Percentiles rank a stretch among this genome's conserved stretches.
These are phyloP conservation scores for Deuterostichococcus epilithicus DNA, from an alignment of 139 green algal species.

Conservation along the genomic window DNA sequence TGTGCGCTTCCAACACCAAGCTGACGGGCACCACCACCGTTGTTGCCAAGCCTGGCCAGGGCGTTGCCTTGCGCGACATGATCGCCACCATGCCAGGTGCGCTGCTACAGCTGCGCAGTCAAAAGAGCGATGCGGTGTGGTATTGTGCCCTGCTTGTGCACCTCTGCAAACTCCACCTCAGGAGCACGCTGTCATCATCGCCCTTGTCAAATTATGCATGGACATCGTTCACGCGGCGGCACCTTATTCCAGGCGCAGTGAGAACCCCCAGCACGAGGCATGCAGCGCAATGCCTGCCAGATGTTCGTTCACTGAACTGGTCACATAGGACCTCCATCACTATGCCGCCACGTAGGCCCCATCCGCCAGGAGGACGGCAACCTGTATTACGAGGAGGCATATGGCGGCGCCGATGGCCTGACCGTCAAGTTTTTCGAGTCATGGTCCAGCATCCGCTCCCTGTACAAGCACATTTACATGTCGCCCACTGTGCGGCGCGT, in stretches of 20 bases:
- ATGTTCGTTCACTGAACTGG: too few relatives aligned
- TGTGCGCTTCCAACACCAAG: background rate
- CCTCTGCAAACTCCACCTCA: too few relatives aligned
- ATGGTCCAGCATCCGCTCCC: background rate
- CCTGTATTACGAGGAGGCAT: conserved; percentile 2
- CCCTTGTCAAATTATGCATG: too few relatives aligned
- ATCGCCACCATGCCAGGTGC: background rate
- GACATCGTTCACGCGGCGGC: too few relatives aligned
- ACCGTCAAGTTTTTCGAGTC: background rate
- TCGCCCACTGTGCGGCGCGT: background rate
- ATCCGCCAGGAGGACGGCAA: background rate
- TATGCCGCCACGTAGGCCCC: too few relatives aligned
- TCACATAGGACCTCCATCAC: too few relatives aligned
- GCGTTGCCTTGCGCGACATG: background rate
- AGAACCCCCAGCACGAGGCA: too few relatives aligned
- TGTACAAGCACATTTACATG: conserved; percentile 2
- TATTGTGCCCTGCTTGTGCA: too few relatives aligned
- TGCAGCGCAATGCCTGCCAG: too few relatives aligned
- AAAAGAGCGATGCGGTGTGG: background rate
- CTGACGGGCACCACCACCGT: background rate
- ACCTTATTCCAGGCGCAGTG: too few relatives aligned
- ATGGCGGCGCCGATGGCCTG: background rate
- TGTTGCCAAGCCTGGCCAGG: background rate
- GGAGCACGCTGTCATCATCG: too few relatives aligned
- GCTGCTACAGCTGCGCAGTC: background rate